These are phyloP conservation scores for Grosmannia penicillata DNA, from an alignment of 2,329 filamentous ascomycete genomes.

Conservation along the genomic window DNA sequence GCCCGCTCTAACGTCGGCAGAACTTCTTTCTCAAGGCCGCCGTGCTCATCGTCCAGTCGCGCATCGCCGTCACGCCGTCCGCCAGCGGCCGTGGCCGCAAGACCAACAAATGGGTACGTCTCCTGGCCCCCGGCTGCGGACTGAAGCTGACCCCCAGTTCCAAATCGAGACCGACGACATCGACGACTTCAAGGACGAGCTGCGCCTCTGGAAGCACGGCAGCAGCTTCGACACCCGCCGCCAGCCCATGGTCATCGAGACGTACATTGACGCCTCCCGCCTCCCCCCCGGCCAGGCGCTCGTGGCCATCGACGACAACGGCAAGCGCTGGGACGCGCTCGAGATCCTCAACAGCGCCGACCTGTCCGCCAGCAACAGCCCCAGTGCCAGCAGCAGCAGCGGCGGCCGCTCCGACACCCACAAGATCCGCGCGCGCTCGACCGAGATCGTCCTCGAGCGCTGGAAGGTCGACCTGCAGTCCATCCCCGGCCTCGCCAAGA, in stretches of 20 bases:
- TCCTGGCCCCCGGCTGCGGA: neutral
- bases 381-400: conserved; percentile 7
- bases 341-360: conserved; percentile 60
- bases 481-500: conserved; percentile 17
- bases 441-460: conserved; percentile 74
- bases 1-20: no score
- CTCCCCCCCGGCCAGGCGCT: conserved; percentile 75
- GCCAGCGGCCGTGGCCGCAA: conserved; percentile 39
- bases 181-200: conserved; percentile 68
- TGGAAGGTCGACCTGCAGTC: conserved; percentile 78
- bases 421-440: conserved; percentile 15
- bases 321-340: conserved; percentile 83
- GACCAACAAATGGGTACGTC: conserved; percentile 74
- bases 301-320: conserved; percentile 74
- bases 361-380: conserved; percentile 32
- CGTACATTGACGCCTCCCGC: conserved; percentile 67
- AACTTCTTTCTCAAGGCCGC: conserved; percentile 87
- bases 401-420: conserved; percentile 5
- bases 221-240: conserved; percentile 66
- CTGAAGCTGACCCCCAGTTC: conserved; percentile 47
- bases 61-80: conserved; percentile 51
- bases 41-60: conserved; percentile 66
- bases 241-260: conserved; percentile 76
- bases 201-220: conserved; percentile 67
- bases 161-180: conserved; percentile 91